phyloP scores from a whole-genome alignment of 2,329 filamentous ascomycete species.

The Gaeumannomyces sp. region DNA sequence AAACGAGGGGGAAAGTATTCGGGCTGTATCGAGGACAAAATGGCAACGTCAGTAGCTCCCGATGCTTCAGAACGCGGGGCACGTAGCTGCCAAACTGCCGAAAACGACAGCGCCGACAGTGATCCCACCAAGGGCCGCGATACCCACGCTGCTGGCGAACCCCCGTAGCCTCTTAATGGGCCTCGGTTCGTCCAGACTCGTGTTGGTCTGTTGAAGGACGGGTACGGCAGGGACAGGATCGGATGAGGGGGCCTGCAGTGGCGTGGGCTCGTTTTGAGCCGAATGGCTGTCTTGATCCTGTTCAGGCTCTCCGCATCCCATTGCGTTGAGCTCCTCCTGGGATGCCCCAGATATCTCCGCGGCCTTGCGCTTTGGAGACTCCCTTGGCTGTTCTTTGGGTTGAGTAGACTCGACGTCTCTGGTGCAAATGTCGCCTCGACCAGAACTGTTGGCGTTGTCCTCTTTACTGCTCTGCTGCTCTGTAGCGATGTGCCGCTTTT shows the following conservation, averaged over 20 bases:
- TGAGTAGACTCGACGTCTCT: neutral
- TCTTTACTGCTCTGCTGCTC: neutral
- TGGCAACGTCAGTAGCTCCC: neutral
- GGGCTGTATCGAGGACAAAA: neutral
- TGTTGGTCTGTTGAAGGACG: neutral
- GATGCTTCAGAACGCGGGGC: conserved; percentile 27
- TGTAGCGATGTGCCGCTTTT: neutral
- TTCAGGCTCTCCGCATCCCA: neutral
- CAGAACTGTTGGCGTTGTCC: too few relatives aligned
- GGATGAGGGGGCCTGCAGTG: neutral
- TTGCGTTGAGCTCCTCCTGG: neutral
- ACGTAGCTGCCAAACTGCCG: conserved; percentile 30
- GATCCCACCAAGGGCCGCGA: conserved; percentile 30
- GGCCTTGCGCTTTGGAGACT: conserved; percentile 25
- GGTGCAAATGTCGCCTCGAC: too few relatives aligned
- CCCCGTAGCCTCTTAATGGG: conserved; percentile 7
- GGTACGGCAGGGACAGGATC: neutral
- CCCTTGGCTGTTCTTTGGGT: neutral
- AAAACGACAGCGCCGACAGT: conserved; percentile 25
- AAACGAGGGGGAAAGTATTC: too few relatives aligned
- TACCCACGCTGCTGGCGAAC: conserved; percentile 27
- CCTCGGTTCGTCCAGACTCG: neutral
- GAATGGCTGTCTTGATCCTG: neutral
- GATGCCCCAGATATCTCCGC: conserved; percentile 22
- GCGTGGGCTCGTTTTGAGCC: neutral